Evolutionary conservation across 257 asterid species (phyloP), one percentile per base, ranked within the genome.

Genomic region (Echium plantagineum): DNA sequence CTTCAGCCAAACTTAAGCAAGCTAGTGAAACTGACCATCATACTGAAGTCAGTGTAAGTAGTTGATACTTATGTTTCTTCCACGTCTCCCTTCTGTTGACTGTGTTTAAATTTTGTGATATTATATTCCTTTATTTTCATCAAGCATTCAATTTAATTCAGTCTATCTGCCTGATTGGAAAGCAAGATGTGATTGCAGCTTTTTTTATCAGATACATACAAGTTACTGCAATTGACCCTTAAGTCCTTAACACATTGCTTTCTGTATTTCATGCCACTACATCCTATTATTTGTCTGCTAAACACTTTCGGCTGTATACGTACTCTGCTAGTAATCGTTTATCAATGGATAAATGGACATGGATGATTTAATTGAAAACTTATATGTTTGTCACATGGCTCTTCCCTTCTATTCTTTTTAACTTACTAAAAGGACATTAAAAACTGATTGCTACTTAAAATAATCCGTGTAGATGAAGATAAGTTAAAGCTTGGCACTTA

Each of bases 1-100:
- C 95, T 46, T 82, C 90, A 21, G 83, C 89, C 30, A 82, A 86
- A 74, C 90, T 89, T 60, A 89, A 81, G 78, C 95, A 81, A 82
- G 96, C 89, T 58, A 89, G 94, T 67, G 94, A 89, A 69, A 62
- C 78, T 61, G 94, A 89, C 62, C 94, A 78, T 69, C 78, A 61
- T 55, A 79, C 48, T 57, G 90, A 80, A 76, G 93, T 82, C 76
- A 73, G 84, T 75, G 95, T 89, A 81, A 77, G 82, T 70, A 5
- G 51, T 22, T 52, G 60, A 9, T 30, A 16, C 9, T 18, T 9
- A 17, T 61, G 38, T 59, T 58, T 16, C 61, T 6, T 54, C 31
- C 22, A 35, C 24, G 57, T 53, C 55, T 48, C 35, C n/a, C 18
- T 28, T 18, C 15, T 30, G 26, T 35, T 20, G 13, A 5, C 3